Base-by-base conservation (phyloP, 2,329 filamentous ascomycete genomes). In the Colletotrichum caudatum region DNA sequence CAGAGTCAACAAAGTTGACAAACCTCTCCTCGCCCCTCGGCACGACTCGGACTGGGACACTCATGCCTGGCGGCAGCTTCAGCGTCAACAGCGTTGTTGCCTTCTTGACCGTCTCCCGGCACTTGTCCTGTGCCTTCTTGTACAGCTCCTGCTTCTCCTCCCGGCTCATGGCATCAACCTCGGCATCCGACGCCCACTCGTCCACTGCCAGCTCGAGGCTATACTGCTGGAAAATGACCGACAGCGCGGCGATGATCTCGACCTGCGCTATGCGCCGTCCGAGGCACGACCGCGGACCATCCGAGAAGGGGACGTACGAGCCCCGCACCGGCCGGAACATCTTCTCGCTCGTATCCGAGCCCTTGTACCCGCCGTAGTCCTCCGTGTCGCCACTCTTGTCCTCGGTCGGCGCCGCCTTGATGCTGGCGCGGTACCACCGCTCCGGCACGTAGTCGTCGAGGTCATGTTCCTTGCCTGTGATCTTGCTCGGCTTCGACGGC, bases 201-300 rank as follows among this genome's bases (percentile, higher is more conserved):
- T 90, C 87, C 11, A 93, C 90, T 2, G 89, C 91, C 69, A 94
- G 84, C 82, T 95, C 92, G 6, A 94, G 83, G 77, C 88, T 92
- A 78, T 92, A 89, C 57, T 86, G 76, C 74, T 87, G 85, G 75
- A 89, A 88, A 18, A 90, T 75, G 18, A 88, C 85, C 2, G 88
- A 86, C 67, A 91, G 77, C 14, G 85, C 81, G 3, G 88, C 85
- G 58, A 88, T 81, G 74, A 91, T 83, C 78, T 91, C 88, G 1
- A 90, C 87, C 76, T 89, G 86, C 9, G 88, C 88, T 64, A 91
- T 87, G 16, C 88, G 83, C 48, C 88, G 81, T 7, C 89, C 89
- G 8, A 91, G 77, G 71, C 89, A 91, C 29, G 85, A 86, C 63
- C 89, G 82, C 23, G 87, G 81, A 2, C 89, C 89, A 66, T 89